phyloP scores from a whole-genome alignment of 176 grass and related monocot species.

The Bothriochloa decipiens region DNA sequence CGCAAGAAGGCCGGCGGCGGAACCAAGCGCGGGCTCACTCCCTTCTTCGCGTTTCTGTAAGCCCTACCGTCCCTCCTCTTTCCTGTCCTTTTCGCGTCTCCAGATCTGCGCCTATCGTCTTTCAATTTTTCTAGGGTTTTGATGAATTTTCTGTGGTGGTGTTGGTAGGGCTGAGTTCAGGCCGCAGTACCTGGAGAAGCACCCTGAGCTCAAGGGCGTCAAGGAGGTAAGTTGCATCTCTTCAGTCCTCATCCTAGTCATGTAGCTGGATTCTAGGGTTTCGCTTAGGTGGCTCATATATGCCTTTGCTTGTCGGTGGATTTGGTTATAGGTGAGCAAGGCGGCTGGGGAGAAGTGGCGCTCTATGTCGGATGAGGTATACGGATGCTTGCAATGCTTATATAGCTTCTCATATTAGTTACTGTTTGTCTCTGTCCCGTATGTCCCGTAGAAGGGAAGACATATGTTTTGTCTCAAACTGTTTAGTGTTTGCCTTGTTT shows the following conservation, averaged over 20 bases:
- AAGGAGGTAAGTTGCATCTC: slow-evolving; percentile 50
- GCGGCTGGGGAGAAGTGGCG: slow-evolving; percentile 84
- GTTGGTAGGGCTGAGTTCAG: slow-evolving; percentile 78
- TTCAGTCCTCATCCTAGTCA: not conserved
- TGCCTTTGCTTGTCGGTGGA: slow-evolving; percentile 1
- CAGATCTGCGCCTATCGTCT: slow-evolving; percentile 38
- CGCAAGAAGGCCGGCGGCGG: slow-evolving; percentile 49
- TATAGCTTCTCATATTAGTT: not conserved
- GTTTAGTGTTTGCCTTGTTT: slow-evolving; percentile 35
- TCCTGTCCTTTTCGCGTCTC: not conserved
- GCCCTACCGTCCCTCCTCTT: not conserved
- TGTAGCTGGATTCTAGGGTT: slow-evolving; percentile 6
- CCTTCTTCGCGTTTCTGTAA: slow-evolving; percentile 86
- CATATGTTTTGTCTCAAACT: not conserved
- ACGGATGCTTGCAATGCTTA: not conserved
- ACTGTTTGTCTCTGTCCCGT: not conserved
- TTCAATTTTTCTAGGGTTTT: not conserved
- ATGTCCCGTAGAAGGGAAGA: slow-evolving; percentile 9
- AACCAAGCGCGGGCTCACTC: slow-evolving; percentile 69
- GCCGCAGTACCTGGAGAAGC: slow-evolving; percentile 65
- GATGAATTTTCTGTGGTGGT: not conserved
- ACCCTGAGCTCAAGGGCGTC: slow-evolving; percentile 73
- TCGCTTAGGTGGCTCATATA: slow-evolving; percentile 8
- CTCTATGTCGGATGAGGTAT: slow-evolving; percentile 62
- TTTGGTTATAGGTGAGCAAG: slow-evolving; percentile 71